A percentile compares a stretch with the other conserved stretches of the same genome.
Evolutionary conservation across 176 grass and related monocot genomes (phyloP).

Genomic region (Ensete glaucum): DNA sequence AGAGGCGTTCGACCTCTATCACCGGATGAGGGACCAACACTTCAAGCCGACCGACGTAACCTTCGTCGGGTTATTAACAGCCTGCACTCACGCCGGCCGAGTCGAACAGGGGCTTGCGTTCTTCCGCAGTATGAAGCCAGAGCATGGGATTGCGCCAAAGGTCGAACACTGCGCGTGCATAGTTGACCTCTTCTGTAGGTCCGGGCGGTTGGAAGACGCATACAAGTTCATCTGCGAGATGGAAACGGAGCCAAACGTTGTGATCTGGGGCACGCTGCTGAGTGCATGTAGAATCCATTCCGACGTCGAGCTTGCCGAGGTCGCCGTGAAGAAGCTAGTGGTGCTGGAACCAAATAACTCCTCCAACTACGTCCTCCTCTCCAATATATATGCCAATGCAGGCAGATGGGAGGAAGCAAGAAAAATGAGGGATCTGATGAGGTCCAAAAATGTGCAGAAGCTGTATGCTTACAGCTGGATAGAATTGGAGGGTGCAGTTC

Average conservation of each 20-base stretch:
- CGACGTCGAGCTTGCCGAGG: constrained; percentile 49
- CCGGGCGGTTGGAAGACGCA: constrained; percentile 44
- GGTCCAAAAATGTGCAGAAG: constrained; percentile 68
- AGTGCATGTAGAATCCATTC: constrained; percentile 55
- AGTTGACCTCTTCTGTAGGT: constrained; percentile 70
- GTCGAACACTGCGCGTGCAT: constrained; percentile 80
- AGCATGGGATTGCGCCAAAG: constrained; percentile 38
- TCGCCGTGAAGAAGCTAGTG: constrained; percentile 39
- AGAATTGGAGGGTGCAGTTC: constrained; percentile 50
- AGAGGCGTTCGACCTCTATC: constrained; percentile 36
- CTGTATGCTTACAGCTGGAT: constrained; percentile 81
- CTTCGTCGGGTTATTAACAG: constrained; percentile 51
- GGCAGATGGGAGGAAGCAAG: constrained; percentile 53
- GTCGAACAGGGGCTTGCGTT: constrained; percentile 47
- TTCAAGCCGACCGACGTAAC: constrained; percentile 60
- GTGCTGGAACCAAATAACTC: constrained; percentile 51
- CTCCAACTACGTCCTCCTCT: constrained; percentile 58
- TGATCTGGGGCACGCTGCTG: constrained; percentile 69
- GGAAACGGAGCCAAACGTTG: constrained; percentile 52
- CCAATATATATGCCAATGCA: constrained; percentile 61
- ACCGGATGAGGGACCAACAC: constrained; percentile 34
- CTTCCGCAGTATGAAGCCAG: constrained; percentile 44
- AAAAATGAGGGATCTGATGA: constrained; percentile 58
- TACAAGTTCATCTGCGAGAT: constrained; percentile 70
- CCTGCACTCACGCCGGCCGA: constrained; percentile 69